These are phyloP conservation scores for Oryza coarctata DNA, from an alignment of 176 grass and related monocot genomes.

Conservation along the genomic window DNA sequence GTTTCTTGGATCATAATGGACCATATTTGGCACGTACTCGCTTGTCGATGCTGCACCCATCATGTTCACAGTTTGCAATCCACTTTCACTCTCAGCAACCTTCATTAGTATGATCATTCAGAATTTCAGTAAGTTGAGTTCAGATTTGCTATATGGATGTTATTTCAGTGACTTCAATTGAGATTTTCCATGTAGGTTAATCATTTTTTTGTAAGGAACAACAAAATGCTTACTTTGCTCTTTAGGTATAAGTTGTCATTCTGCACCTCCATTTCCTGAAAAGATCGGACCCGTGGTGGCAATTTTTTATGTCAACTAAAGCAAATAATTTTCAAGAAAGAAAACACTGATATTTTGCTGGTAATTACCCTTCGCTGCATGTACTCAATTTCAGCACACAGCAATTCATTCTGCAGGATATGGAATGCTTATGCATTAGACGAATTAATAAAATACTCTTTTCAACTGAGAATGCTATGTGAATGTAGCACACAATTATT, in stretches of 20 bases:
- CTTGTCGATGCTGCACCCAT: conserved; percentile 48
- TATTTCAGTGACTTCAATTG: conserved; percentile 7
- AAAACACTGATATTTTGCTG: background rate
- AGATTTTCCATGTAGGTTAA: background rate
- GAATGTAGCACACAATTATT: background rate
- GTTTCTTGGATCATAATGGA: conserved; percentile 65
- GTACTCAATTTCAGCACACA: conserved; percentile 56
- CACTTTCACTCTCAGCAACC: conserved; percentile 68
- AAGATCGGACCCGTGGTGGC: background rate
- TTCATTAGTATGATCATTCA: conserved; percentile 28
- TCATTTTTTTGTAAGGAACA: background rate
- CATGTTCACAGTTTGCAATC: conserved; percentile 72
- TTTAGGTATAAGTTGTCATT: conserved; percentile 64
- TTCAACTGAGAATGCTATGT: background rate
- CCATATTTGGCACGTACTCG: conserved; percentile 59
- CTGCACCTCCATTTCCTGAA: conserved; percentile 71
- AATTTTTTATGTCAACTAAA: conserved; percentile 16
- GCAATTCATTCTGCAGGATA: conserved; percentile 61
- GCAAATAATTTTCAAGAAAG: conserved; percentile 1
- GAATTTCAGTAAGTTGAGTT: conserved; percentile 11
- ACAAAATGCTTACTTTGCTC: conserved; percentile 43
- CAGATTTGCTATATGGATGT: background rate
- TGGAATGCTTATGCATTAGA: background rate
- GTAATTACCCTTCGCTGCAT: conserved; percentile 59
- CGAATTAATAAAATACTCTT: background rate